Evolutionary conservation across 1,284 basidiomycete genomes (phyloP).

Genomic region (Inonotus obliquus): DNA sequence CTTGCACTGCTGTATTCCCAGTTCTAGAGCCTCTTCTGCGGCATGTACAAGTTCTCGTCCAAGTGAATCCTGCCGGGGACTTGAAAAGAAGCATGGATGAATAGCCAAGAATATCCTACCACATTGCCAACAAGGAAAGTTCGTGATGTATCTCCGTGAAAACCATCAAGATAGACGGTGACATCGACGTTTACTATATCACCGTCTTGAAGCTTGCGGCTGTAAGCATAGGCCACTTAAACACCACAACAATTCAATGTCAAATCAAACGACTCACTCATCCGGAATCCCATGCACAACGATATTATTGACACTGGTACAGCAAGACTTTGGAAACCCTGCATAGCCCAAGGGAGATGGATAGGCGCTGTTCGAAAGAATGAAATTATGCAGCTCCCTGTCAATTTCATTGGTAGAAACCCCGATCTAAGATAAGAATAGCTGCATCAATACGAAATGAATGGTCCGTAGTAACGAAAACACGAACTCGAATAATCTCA

Average conservation of each 20-base stretch:
- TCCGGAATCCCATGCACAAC: slow-evolving; percentile 87
- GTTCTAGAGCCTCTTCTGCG: slow-evolving; percentile 64
- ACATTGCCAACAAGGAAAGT: slow-evolving; percentile 79
- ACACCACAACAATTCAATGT: not conserved
- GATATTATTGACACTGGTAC: slow-evolving; percentile 86
- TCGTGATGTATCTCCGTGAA: slow-evolving; percentile 82
- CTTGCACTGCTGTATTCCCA: slow-evolving; percentile 72
- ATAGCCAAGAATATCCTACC: slow-evolving; percentile 35
- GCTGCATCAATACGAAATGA: slow-evolving; percentile 22
- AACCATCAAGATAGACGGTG: slow-evolving; percentile 74
- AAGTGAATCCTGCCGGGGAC: slow-evolving; percentile 48
- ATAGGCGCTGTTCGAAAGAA: slow-evolving; percentile 70
- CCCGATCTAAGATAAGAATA: slow-evolving; percentile 48
- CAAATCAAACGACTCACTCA: slow-evolving; percentile 42
- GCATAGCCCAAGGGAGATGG: slow-evolving; percentile 84
- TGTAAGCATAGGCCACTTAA: slow-evolving; percentile 27
- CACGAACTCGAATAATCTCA: slow-evolving; percentile 50
- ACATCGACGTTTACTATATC: slow-evolving; percentile 87
- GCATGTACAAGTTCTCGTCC: slow-evolving; percentile 60
- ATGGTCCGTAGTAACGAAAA: slow-evolving; percentile 8
- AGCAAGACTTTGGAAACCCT: slow-evolving; percentile 82
- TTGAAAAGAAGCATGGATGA: not conserved
- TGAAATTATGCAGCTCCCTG: slow-evolving; percentile 62
- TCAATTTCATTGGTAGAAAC: slow-evolving; percentile 76
- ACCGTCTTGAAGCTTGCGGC: slow-evolving; percentile 72